A percentile compares a stretch with the other conserved stretches of the same genome.
These are phyloP conservation scores for Manihot esculenta DNA, from an alignment of 441 rosid species.

Conservation along the genomic window DNA sequence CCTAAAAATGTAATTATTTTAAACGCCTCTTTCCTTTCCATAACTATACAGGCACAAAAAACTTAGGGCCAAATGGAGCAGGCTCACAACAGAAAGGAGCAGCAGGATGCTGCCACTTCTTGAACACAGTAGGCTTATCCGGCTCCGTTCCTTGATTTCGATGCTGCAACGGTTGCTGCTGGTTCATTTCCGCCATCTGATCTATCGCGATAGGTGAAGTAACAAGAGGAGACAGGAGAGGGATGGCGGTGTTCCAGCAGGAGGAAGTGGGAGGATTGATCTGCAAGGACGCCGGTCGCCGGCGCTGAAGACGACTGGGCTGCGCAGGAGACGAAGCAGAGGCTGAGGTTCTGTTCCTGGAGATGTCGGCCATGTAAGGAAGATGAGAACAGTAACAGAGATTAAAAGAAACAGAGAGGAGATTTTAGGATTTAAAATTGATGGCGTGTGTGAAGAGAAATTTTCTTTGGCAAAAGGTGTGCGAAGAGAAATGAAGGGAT, in stretches of 20 bases:
- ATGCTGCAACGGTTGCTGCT: conserved; percentile 25
- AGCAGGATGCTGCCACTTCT: conserved; percentile 94
- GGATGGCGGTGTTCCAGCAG: conserved; percentile 83
- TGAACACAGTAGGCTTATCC: conserved; percentile 42
- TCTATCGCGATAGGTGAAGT: conserved; percentile 50
- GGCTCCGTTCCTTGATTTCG: conserved; percentile 20
- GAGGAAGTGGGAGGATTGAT: conserved; percentile 41
- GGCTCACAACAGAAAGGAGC: conserved; percentile 70
- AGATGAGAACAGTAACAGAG: too few relatives aligned
- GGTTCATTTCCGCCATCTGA: conserved; percentile 22
- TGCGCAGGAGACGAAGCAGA: conserved; percentile 24
- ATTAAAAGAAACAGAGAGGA: neutral
- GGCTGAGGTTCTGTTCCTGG: conserved; percentile 26
- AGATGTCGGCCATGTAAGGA: conserved; percentile 34
- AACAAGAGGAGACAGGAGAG: conserved; percentile 78
- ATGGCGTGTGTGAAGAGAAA: neutral
- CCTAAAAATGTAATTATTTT: neutral
- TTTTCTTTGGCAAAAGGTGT: too few relatives aligned
- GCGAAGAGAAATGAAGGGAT: neutral
- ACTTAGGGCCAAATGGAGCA: conserved; percentile 41
- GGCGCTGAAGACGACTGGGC: conserved; percentile 75
- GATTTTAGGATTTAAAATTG: neutral
- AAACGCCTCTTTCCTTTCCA: neutral
- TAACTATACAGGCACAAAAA: conserved; percentile 53
- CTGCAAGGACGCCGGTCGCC: conserved; percentile 70